These are phyloP conservation scores for Paecilomyces sp. DNA, from an alignment of 2,329 filamentous ascomycete species.

Conservation along the genomic window DNA sequence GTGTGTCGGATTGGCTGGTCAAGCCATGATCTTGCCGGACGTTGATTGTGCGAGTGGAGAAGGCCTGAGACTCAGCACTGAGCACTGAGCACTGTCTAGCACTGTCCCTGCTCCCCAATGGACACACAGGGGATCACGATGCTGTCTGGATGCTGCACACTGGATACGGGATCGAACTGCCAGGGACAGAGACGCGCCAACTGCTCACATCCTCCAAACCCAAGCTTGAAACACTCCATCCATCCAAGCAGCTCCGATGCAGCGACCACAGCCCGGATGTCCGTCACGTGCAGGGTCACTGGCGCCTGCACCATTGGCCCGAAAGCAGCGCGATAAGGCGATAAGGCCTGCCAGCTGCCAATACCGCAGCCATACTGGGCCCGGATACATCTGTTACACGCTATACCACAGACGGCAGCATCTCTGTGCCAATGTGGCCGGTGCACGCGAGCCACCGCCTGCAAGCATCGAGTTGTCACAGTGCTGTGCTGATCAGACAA, in stretches of 20 bases:
- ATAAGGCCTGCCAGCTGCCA: constrained; percentile 1
- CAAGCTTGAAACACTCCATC: not conserved
- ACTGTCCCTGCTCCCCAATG: not conserved
- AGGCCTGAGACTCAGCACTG: constrained; percentile 8
- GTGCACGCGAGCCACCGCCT: not conserved
- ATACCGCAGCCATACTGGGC: not conserved
- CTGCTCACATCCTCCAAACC: not conserved
- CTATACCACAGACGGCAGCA: not conserved
- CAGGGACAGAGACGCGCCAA: not conserved
- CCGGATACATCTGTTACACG: not conserved
- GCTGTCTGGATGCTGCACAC: not conserved
- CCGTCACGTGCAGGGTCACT: not conserved
- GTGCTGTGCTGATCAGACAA: not conserved
- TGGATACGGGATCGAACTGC: not conserved
- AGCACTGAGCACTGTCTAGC: not conserved
- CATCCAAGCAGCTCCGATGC: not conserved
- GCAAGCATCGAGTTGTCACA: not conserved
- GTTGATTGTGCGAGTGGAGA: constrained; percentile 3
- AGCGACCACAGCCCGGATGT: not conserved
- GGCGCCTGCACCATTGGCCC: constrained; percentile 3
- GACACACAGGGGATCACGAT: not conserved
- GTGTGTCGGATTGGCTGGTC: constrained; percentile 28
- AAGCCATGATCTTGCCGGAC: constrained; percentile 14
- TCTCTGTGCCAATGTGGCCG: not conserved
- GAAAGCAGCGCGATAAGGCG: constrained; percentile 3